Percentiles rank a stretch among this genome's conserved stretches.
These are phyloP conservation scores for Puccinia coronata DNA, from an alignment of 1,284 basidiomycete genomes.

Conservation along the genomic window DNA sequence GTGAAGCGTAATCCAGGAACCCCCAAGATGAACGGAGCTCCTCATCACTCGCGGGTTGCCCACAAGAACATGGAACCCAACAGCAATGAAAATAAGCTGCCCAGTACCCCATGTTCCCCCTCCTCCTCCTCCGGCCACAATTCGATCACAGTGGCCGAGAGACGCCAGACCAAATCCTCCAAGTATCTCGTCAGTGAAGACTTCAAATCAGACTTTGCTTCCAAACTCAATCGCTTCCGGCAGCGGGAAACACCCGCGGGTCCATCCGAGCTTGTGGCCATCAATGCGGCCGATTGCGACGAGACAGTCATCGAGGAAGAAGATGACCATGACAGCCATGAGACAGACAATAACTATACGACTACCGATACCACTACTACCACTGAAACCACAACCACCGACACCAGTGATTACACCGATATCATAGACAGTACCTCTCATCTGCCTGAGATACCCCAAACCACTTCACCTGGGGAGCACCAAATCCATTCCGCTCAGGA, in stretches of 20 bases:
- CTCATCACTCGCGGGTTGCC: not conserved
- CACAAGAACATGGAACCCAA: not conserved
- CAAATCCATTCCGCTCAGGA: not conserved
- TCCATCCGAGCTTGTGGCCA: not conserved
- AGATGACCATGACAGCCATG: not conserved
- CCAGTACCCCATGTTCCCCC: not conserved
- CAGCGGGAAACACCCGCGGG: not conserved
- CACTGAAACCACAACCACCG: not conserved
- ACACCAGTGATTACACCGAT: not conserved
- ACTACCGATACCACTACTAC: not conserved
- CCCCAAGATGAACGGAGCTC: not conserved
- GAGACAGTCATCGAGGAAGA: not conserved
- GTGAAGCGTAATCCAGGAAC: not conserved
- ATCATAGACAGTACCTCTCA: not conserved
- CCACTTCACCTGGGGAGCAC: not conserved
- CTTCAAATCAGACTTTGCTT: constrained; percentile 15
- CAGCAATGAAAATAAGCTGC: not conserved
- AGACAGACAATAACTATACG: not conserved
- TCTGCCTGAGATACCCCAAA: not conserved
- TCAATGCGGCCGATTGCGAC: not conserved
- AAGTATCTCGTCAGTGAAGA: constrained; percentile 16
- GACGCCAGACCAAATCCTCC: not conserved
- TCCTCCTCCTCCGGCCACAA: not conserved
- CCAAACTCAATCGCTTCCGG: not conserved
- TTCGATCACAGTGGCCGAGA: constrained; percentile 8